These are phyloP conservation scores for Globisporangium takayamanum DNA, from an alignment of 352 stramenopile species.

Conservation along the genomic window DNA sequence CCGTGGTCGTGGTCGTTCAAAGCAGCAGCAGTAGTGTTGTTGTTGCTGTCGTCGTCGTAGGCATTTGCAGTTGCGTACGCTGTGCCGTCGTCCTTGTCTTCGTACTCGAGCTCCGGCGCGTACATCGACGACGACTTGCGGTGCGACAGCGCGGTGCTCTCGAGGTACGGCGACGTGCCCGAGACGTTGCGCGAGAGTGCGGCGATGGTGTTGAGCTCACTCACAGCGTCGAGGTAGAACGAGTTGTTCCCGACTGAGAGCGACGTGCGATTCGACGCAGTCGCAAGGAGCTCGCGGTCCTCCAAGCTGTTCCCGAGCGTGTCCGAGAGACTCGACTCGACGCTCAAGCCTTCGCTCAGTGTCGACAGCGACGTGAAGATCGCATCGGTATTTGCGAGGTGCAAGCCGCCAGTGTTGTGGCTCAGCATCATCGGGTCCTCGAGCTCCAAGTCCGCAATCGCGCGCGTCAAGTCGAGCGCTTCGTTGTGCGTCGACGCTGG, in stretches of 20 bases:
- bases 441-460: constrained; percentile 79
- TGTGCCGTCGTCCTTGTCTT: constrained; percentile 1
- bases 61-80: neutral
- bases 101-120: constrained; percentile 8
- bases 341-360: constrained; percentile 48
- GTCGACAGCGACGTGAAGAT: constrained; percentile 44
- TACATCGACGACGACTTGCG: constrained; percentile 13
- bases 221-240: constrained; percentile 25
- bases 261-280: constrained; percentile 19
- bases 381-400: constrained; percentile 36
- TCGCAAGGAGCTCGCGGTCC: constrained; percentile 4
- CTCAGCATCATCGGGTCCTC: constrained; percentile 85
- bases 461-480: constrained; percentile 64
- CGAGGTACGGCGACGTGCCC: constrained; percentile 10
- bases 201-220: constrained; percentile 10
- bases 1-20: constrained; percentile 10
- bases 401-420: constrained; percentile 23
- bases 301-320: constrained; percentile 24
- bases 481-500: constrained; percentile 70
- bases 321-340: constrained; percentile 33
- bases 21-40: neutral
- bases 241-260: constrained; percentile 19
- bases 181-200: constrained; percentile 9
- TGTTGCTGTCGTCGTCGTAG: neutral
- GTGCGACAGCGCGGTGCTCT: constrained; percentile 1